Evolutionary conservation across 2,329 filamentous ascomycete species (phyloP), one percentile per base, ranked within the genome.

Genomic region (Pleoardoris graminearum): DNA sequence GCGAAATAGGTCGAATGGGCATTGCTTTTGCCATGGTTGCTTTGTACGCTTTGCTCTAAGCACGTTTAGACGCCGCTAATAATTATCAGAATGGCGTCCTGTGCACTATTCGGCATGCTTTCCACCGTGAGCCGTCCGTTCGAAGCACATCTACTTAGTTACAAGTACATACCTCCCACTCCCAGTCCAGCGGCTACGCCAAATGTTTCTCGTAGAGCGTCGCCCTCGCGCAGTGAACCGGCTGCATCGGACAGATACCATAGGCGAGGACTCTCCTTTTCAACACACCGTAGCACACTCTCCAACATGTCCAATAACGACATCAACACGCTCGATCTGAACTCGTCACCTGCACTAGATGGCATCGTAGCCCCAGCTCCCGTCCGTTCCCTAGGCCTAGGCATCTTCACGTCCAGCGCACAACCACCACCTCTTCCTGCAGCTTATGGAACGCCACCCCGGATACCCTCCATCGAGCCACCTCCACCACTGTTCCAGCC

Each of bases 61-160:
- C 8, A 23, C 19, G 23, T 10, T 14, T 17, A 5, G 32, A 22
- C 22, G 16, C 41, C 54, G 17, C 63, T 19, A 12, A 25, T 23
- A 16, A 7, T n/a, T n/a, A 22, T 12, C 22, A 75, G 72, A 10
- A 51, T 68, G 19, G 63, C 66, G 11, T 72, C 71, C 3, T 66
- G 60, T 33, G 57, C 55, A 3, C 55, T 73, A 10, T 75, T 75
- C 35, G 63, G 61, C 8, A 64, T 72, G 37, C 65, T 75, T 23
- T 61, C 66, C 19, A 55, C 61, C 7, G 63, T 72, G 7, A 61
- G 66, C 11, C 69, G 71, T 22, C 72, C 72, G 1, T 74, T 75
- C 39, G 72, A 75, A 50, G 71, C 71, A 10, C 65, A 69, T 49
- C 48, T 73, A 1, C 62, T 72, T 44, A 68, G 61, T 14, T 59